Conservation (phyloP, 2,329 filamentous ascomycete genomes). For the Cucurbitaria berberidis region DNA sequence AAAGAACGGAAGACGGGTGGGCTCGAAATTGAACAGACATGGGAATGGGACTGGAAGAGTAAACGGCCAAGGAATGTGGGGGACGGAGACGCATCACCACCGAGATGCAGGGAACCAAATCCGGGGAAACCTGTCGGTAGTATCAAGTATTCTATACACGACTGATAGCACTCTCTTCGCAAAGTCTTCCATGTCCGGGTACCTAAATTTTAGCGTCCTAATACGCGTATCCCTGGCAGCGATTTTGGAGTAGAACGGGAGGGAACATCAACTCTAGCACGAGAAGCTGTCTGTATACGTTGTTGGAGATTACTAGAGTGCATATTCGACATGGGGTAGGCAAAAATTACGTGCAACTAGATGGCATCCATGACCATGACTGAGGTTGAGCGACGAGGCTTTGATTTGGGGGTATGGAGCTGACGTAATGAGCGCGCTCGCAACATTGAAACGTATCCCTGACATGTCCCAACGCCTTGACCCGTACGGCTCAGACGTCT, state of each 20-base stretch:
- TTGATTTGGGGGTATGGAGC: constrained; percentile 5
- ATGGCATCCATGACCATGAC: no score
- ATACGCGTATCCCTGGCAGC: neutral
- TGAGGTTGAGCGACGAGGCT: neutral
- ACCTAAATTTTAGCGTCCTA: neutral
- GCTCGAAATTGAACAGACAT: no score
- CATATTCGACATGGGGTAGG: neutral
- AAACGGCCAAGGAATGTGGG: no score
- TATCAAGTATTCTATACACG: neutral
- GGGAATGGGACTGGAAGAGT: no score
- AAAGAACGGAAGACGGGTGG: no score
- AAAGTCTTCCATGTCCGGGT: neutral
- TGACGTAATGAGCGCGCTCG: neutral
- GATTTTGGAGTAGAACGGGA: neutral
- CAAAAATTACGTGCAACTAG: neutral
- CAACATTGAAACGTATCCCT: neutral
- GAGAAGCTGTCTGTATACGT: neutral
- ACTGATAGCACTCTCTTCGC: neutral
- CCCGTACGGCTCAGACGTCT: neutral
- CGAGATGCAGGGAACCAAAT: no score
- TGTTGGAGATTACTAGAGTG: neutral
- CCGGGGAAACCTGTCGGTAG: no score
- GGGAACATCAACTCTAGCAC: neutral
- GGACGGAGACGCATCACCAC: no score
- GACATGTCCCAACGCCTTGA: neutral